Evolutionary conservation across 495 filamentous ascomycete species (phyloP).

Genomic region (Penicillium pulvis): DNA sequence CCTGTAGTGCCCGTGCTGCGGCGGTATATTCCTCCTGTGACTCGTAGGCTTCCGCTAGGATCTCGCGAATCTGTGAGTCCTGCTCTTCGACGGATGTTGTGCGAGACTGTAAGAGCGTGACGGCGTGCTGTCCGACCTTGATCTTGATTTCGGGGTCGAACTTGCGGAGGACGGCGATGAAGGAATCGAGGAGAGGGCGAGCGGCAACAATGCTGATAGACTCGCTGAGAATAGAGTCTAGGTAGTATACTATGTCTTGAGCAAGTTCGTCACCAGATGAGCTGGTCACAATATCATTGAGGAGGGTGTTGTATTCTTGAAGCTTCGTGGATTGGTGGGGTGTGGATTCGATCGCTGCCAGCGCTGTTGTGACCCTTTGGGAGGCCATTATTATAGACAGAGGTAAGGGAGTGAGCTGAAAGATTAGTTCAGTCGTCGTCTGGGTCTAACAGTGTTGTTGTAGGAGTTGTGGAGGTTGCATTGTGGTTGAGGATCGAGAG

Average conservation of each 20-base stretch:
- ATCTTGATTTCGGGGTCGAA: slow-evolving; percentile 65
- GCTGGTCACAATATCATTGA: slow-evolving; percentile 60
- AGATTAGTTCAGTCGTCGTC: not conserved
- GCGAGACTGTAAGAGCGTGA: slow-evolving; percentile 64
- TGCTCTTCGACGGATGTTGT: slow-evolving; percentile 83
- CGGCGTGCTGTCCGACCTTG: slow-evolving; percentile 66
- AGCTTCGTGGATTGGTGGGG: slow-evolving; percentile 55
- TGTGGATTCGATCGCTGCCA: slow-evolving; percentile 56
- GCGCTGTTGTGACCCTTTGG: slow-evolving; percentile 55
- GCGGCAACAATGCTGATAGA: slow-evolving; percentile 73
- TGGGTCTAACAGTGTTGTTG: not conserved
- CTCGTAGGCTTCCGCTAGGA: slow-evolving; percentile 83
- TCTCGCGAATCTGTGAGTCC: slow-evolving; percentile 73
- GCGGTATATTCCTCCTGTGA: slow-evolving; percentile 74
- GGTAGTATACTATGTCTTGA: slow-evolving; percentile 68
- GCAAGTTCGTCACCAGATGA: slow-evolving; percentile 57
- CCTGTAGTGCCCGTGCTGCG: slow-evolving; percentile 76
- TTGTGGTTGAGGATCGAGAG: not conserved
- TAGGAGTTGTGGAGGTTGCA: not conserved
- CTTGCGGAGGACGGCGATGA: slow-evolving; percentile 60
- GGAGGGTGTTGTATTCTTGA: slow-evolving; percentile 65
- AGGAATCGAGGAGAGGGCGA: slow-evolving; percentile 67
- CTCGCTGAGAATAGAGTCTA: slow-evolving; percentile 67
- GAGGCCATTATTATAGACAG: slow-evolving; percentile 53
- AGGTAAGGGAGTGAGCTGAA: not conserved